Percentiles rank a stretch among this genome's conserved stretches.
These are phyloP conservation scores for Pythium biforme DNA, from an alignment of 352 stramenopile genomes.

Conservation along the genomic window DNA sequence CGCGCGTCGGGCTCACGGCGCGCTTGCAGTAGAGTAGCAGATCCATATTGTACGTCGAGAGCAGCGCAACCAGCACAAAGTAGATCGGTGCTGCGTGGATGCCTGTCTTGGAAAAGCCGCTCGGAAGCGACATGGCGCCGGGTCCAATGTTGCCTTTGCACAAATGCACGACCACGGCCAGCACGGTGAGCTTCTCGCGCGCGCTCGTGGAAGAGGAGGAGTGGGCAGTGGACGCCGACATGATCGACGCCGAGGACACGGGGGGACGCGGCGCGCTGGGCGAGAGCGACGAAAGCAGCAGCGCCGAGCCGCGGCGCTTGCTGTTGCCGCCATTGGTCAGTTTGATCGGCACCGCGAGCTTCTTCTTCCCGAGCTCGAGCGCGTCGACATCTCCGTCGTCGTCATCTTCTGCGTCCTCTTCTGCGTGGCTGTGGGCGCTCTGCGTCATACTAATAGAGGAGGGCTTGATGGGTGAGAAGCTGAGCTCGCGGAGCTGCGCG, in stretches of 20 bases:
- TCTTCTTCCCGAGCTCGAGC: conserved; percentile 11
- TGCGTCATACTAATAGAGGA: not conserved
- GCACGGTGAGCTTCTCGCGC: conserved; percentile 51
- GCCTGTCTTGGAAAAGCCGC: conserved; percentile 72
- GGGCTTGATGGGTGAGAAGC: not conserved
- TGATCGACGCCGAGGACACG: not conserved
- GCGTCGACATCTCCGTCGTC: not conserved
- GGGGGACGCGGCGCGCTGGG: not conserved
- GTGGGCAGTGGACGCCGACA: not conserved
- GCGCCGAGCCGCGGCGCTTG: conserved; percentile 11
- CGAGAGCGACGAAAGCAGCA: conserved; percentile 2
- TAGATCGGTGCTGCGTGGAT: conserved; percentile 57
- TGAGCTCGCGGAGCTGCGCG: not conserved
- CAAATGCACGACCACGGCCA: conserved; percentile 61
- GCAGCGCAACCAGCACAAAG: conserved; percentile 62
- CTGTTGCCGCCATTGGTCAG: not conserved
- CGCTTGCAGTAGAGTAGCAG: conserved; percentile 70
- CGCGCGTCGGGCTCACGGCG: conserved; percentile 44
- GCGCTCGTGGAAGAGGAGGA: not conserved
- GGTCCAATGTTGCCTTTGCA: conserved; percentile 79
- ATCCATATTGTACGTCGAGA: conserved; percentile 86
- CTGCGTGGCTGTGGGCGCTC: not conserved
- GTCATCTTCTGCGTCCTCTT: not conserved
- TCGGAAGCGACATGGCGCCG: conserved; percentile 76
- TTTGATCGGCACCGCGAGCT: conserved; percentile 13